phyloP scores from a whole-genome alignment of 2,329 filamentous ascomycete genomes.

The Endothia cerciana region DNA sequence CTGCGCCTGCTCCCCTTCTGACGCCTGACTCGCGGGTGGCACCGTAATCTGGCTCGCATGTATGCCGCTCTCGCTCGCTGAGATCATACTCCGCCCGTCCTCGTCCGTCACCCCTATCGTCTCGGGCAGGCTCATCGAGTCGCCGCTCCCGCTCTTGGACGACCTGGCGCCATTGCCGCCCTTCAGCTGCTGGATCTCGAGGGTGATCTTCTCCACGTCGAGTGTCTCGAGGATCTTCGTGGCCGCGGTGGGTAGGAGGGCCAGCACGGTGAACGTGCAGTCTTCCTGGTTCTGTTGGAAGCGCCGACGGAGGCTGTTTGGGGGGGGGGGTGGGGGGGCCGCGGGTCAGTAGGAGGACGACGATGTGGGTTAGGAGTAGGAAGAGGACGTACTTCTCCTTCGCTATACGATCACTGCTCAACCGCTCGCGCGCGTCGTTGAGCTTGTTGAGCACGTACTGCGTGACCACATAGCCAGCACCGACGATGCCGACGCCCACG shows the following conservation, averaged over 20 bases:
- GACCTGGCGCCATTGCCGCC: slow-evolving; percentile 55
- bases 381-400: slow-evolving; percentile 80
- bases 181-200: slow-evolving; percentile 94
- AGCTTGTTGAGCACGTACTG: slow-evolving; percentile 94
- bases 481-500: slow-evolving; percentile 83
- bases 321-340: slow-evolving; percentile 27
- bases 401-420: slow-evolving; percentile 93
- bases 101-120: slow-evolving; percentile 78
- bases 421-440: slow-evolving; percentile 90
- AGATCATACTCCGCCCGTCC: slow-evolving; percentile 76
- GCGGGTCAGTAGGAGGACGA: slow-evolving; percentile 17
- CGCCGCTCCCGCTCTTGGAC: slow-evolving; percentile 50
- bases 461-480: slow-evolving; percentile 87
- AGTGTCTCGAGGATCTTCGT: slow-evolving; percentile 86
- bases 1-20: slow-evolving; percentile 32
- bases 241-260: slow-evolving; percentile 87
- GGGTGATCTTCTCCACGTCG: slow-evolving; percentile 89
- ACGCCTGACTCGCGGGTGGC: slow-evolving; percentile 52
- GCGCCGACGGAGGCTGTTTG: slow-evolving; percentile 78
- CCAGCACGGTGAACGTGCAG: slow-evolving; percentile 97
- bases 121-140: slow-evolving; percentile 63
- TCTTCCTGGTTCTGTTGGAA: slow-evolving; percentile 99
- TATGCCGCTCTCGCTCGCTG: slow-evolving; percentile 79
- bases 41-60: slow-evolving; percentile 78
- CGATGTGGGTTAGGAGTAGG: neutral